phyloP scores from a whole-genome alignment of 2,329 filamentous ascomycete genomes.

The Exophiala sideris region DNA sequence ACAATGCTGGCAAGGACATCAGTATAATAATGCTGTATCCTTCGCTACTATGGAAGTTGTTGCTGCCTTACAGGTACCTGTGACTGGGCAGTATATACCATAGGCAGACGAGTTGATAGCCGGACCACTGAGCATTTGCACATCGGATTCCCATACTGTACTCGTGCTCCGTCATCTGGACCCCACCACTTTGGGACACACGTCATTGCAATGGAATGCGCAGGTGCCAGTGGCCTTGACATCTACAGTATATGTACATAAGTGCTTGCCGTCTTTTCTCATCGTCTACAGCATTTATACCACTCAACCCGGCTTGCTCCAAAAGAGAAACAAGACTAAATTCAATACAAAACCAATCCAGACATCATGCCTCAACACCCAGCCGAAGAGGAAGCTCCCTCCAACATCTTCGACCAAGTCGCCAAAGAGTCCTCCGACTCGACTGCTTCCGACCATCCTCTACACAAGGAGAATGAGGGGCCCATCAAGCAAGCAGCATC shows the following conservation, averaged over 20 bases:
- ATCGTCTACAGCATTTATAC: not conserved
- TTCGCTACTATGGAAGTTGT: too few species aligned
- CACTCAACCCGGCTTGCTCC: not conserved
- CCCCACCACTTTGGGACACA: too few species aligned
- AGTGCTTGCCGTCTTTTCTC: not conserved
- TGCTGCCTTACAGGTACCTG: too few species aligned
- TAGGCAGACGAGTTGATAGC: too few species aligned
- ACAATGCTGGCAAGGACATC: too few species aligned
- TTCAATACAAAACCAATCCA: not conserved
- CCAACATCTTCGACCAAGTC: conserved; percentile 35
- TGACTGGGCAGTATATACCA: too few species aligned
- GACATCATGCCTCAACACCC: conserved; percentile 38
- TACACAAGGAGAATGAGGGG: conserved; percentile 29
- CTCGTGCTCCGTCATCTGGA: too few species aligned
- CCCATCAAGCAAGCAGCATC: conserved; percentile 31
- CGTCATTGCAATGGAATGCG: too few species aligned
- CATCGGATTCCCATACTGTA: too few species aligned
- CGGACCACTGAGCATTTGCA: too few species aligned
- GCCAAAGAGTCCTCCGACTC: conserved; percentile 38
- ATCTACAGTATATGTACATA: not conserved
- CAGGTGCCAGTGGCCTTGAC: too few species aligned
- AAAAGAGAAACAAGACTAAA: not conserved
- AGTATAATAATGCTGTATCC: too few species aligned
- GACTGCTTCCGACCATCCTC: conserved; percentile 36
- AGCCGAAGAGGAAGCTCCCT: conserved; percentile 37